Evolutionary conservation across 768 basidiomycete species (phyloP).

Genomic region (Kwoniella mangroviensis): DNA sequence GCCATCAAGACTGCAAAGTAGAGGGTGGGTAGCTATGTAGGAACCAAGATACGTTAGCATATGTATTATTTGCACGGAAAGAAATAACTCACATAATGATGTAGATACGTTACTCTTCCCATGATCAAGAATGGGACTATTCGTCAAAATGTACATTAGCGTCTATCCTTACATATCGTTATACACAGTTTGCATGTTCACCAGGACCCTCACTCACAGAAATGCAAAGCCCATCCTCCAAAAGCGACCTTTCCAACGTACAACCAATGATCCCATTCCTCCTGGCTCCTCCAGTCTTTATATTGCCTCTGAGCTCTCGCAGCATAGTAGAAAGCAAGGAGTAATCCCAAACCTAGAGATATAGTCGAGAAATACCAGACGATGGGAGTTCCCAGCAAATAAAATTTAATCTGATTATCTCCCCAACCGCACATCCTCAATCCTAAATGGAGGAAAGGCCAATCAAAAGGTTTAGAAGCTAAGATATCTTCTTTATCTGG

Average conservation of each 20-base stretch:
- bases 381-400: slow-evolving; percentile 87
- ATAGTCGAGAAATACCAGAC: slow-evolving; percentile 84
- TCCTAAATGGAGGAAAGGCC: slow-evolving; percentile 88
- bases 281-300: slow-evolving; percentile 80
- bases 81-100: slow-evolving; percentile 78
- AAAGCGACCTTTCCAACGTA: slow-evolving; percentile 91
- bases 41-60: not conserved
- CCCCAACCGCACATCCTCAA: slow-evolving; percentile 98
- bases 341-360: slow-evolving; percentile 63
- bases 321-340: slow-evolving; percentile 68
- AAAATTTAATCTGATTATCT: slow-evolving; percentile 83
- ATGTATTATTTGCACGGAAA: not conserved
- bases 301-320: slow-evolving; percentile 86
- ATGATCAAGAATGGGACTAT: slow-evolving; percentile 95
- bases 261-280: slow-evolving; percentile 92
- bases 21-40: slow-evolving; percentile 80
- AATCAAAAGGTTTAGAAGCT: slow-evolving; percentile 87
- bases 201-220: slow-evolving; percentile 63
- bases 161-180: not conserved
- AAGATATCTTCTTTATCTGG: slow-evolving; percentile 98
- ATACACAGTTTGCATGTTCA: not conserved
- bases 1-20: slow-evolving; percentile 94
- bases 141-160: not conserved
- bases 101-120: slow-evolving; percentile 90
- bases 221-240: slow-evolving; percentile 91